Base-by-base conservation (phyloP, 495 filamentous ascomycete genomes). In the Hypoxylon fragiforme region DNA sequence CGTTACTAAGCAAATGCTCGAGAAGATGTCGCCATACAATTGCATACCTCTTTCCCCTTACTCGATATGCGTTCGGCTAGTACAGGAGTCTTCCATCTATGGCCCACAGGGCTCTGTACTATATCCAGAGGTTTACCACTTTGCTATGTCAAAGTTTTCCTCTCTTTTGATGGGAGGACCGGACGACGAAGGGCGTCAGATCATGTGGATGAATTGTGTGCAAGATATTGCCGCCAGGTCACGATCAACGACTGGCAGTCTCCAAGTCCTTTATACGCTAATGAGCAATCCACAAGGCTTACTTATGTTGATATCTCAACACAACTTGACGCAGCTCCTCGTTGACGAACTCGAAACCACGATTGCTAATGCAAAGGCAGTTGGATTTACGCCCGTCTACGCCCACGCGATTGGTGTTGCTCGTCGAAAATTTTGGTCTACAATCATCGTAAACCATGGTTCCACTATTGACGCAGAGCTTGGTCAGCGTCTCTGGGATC, bases 261-360 rank as follows among this genome's bases (percentile, higher is more conserved):
- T 91, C 11, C 87, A 85, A 56, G 84, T 83, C 4, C 70, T 95
- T 22, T 77, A 73, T 50, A 78, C 81, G 14, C 69, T 92, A 18
- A 44, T 54, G 11, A 57, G 64, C 19, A 49, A 60, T 22, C 50
- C 32, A 1, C 65, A 56, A 4, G 69, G 74, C 20, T 50, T 82
- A 4, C 66, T 67, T 12, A 39, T 40, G 13, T 53, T 80, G 36
- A 71, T 72, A 20, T 61, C 66, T 6, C 64, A 77, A 15, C 71
- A 80, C 57, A 65, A 74, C 50, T 63, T 82, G 13, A 73, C 73
- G 6, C 60, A 53, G 26, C 63, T 81, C 7, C 44, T 80, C 22
- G 66, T 80, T 24, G 73, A 79, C 13, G 78, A 83, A 54, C 60
- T 83, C 2, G 77, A 77, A 48, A 64, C 66, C 13, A 70, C 73